A percentile compares a stretch with the other conserved stretches of the same genome.
Conservation (phyloP, 164 flowering plant species). For the Magnolia sinica region DNA sequence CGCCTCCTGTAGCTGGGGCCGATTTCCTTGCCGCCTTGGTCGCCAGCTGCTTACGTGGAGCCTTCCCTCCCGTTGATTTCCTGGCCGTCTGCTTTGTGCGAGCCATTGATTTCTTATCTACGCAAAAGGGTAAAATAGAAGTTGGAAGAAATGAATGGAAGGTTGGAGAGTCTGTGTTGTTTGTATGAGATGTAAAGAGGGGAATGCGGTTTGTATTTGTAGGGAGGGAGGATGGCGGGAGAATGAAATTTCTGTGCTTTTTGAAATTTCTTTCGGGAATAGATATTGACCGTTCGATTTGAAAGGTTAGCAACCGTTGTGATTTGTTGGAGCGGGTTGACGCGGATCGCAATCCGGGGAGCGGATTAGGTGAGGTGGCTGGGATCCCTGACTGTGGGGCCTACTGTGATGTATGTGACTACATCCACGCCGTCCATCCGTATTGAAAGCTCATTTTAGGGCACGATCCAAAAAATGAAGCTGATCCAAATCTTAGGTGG, state of each 20-base stretch:
- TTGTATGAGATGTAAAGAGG: not conserved
- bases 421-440: no score
- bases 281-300: not conserved
- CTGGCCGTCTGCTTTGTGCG: conserved; percentile 20
- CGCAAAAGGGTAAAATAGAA: not conserved
- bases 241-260: not conserved
- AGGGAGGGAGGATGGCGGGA: not conserved
- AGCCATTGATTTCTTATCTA: conserved; percentile 12
- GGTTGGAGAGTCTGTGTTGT: not conserved
- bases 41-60: conserved; percentile 17
- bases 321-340: not conserved
- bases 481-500: no score
- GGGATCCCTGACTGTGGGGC: no score
- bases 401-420: no score
- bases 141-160: not conserved
- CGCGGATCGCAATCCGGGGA: conserved; percentile 7
- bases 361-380: no score
- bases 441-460: no score
- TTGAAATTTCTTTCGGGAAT: not conserved
- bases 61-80: conserved; percentile 18
- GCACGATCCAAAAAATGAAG: no score
- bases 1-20: conserved; percentile 18
- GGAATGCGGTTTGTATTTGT: not conserved
- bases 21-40: conserved; percentile 17
- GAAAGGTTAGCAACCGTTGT: not conserved